These are phyloP conservation scores for Cytospora piceicola DNA, from an alignment of 2,329 filamentous ascomycete species.

Conservation along the genomic window DNA sequence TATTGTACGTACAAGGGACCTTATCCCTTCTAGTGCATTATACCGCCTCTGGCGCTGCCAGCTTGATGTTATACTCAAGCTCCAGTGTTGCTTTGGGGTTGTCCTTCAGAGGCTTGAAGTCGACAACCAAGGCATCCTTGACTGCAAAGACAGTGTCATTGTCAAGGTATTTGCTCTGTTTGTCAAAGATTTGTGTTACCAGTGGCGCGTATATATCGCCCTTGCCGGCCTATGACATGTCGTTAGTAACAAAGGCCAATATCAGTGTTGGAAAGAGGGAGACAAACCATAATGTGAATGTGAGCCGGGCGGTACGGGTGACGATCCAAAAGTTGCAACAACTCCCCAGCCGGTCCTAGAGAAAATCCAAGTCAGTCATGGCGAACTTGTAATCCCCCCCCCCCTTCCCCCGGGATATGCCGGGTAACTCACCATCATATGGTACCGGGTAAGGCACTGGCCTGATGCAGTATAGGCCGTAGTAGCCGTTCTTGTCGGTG, in stretches of 20 bases:
- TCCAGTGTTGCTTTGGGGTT: slow-evolving; percentile 43
- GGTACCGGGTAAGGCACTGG: slow-evolving; percentile 51
- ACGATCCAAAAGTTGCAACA: slow-evolving; percentile 58
- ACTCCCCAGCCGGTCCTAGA: slow-evolving; percentile 56
- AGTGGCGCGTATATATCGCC: slow-evolving; percentile 35
- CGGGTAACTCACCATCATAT: slow-evolving; percentile 25
- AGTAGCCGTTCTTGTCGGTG: slow-evolving; percentile 65
- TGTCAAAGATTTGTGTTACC: slow-evolving; percentile 71
- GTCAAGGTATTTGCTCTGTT: slow-evolving; percentile 57
- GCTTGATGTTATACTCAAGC: slow-evolving; percentile 44
- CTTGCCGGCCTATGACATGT: slow-evolving; percentile 24
- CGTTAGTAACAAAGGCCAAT: slow-evolving; percentile 6
- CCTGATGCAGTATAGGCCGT: slow-evolving; percentile 59
- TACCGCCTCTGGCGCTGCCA: slow-evolving; percentile 26
- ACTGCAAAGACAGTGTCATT: slow-evolving; percentile 47
- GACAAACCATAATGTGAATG: slow-evolving; percentile 60
- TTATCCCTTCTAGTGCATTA: neutral
- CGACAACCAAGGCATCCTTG: slow-evolving; percentile 43
- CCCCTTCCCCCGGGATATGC: neutral
- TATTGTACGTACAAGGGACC: too few species aligned
- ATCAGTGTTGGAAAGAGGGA: neutral
- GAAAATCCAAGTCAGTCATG: slow-evolving; percentile 33
- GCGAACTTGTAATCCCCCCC: too few species aligned
- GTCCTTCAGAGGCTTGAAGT: slow-evolving; percentile 42
- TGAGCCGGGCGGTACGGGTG: slow-evolving; percentile 62